These are phyloP conservation scores for Aquanectria penicillioides DNA, from an alignment of 2,329 filamentous ascomycete species.

Conservation along the genomic window DNA sequence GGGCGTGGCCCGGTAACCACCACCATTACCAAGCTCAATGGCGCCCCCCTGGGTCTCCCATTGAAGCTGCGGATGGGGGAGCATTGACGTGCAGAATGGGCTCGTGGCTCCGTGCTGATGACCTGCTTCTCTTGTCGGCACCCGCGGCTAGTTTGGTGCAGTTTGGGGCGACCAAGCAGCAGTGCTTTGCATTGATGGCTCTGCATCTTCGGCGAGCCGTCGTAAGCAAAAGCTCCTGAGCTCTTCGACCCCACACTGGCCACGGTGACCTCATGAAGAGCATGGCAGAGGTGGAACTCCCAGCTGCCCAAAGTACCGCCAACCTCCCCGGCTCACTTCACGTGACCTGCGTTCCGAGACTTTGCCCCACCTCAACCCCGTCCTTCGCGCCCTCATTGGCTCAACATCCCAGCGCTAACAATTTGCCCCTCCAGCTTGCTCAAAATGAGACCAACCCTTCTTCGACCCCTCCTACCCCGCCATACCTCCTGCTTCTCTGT, in stretches of 20 bases:
- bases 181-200: background rate
- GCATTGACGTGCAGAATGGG: slow-evolving; percentile 27
- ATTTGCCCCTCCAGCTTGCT: slow-evolving; percentile 53
- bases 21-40: slow-evolving; percentile 29
- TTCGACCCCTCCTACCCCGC: slow-evolving; percentile 60
- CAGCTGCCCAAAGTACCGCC: background rate
- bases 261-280: slow-evolving; percentile 41
- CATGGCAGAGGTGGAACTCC: slow-evolving; percentile 25
- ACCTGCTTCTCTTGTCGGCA: slow-evolving; percentile 16
- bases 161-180: background rate
- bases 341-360: slow-evolving; percentile 41
- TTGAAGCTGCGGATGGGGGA: slow-evolving; percentile 32
- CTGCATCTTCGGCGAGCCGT: background rate
- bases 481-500: slow-evolving; percentile 53
- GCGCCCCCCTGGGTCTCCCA: slow-evolving; percentile 17
- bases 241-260: slow-evolving; percentile 24
- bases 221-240: slow-evolving; percentile 18
- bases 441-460: slow-evolving; percentile 57
- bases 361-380: slow-evolving; percentile 21
- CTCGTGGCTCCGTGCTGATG: slow-evolving; percentile 19
- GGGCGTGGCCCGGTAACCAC: slow-evolving; percentile 36
- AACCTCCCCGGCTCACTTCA: slow-evolving; percentile 31
- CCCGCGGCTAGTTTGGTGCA: slow-evolving; percentile 30
- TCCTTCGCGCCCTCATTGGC: slow-evolving; percentile 39
- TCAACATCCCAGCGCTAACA: slow-evolving; percentile 47